phyloP scores from a whole-genome alignment of 129 eudicot species.

The Logfia minima region DNA sequence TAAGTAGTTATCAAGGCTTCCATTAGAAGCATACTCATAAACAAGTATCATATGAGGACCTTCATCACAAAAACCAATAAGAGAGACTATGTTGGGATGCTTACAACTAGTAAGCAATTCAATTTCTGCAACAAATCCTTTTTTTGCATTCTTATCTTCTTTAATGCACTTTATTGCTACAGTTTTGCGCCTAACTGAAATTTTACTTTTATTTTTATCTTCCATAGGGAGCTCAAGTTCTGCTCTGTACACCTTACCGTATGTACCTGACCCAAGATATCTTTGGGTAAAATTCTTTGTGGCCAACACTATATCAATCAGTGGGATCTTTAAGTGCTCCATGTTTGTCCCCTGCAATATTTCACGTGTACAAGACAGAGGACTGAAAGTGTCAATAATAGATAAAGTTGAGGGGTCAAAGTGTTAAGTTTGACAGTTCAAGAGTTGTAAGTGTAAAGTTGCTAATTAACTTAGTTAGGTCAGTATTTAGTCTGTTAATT shows the following conservation, averaged over 20 bases:
- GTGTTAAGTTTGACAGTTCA: too few relatives aligned
- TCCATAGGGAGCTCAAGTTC: not conserved
- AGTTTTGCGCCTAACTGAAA: not conserved
- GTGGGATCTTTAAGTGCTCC: not conserved
- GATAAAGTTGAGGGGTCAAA: too few relatives aligned
- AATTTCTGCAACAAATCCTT: not conserved
- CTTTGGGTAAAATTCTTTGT: not conserved
- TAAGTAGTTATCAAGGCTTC: not conserved
- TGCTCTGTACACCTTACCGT: not conserved
- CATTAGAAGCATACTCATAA: not conserved
- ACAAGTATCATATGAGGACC: not conserved
- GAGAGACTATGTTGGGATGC: not conserved
- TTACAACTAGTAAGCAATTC: not conserved
- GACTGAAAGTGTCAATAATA: not conserved
- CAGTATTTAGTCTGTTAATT: too few relatives aligned
- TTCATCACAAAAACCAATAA: not conserved
- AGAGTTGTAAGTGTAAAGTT: too few relatives aligned
- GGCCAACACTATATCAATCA: not conserved
- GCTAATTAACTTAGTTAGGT: too few relatives aligned
- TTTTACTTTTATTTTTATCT: not conserved
- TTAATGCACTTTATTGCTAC: not conserved
- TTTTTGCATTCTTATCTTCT: not conserved
- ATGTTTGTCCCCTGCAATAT: not conserved
- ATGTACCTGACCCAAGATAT: not conserved
- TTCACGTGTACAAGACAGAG: not conserved